Evolutionary conservation across 257 asterid species (phyloP).

Genomic region (Ophiorrhiza pumila): DNA sequence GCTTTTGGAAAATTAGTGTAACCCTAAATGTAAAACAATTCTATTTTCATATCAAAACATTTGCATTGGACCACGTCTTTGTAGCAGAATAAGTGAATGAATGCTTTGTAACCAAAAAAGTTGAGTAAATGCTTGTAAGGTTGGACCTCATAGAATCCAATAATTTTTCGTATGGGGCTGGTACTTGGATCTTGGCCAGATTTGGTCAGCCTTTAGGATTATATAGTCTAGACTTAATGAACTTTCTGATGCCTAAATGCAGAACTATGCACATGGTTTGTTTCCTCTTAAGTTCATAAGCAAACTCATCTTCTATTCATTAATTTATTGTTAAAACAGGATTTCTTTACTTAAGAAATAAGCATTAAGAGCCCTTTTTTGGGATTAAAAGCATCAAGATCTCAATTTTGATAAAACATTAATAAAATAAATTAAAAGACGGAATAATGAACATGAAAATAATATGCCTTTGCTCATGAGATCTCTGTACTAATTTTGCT

Average conservation of each 20-base stretch:
- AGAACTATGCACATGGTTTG: background rate
- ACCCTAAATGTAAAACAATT: too few relatives aligned
- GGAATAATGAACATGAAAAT: too few relatives aligned
- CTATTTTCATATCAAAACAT: too few relatives aligned
- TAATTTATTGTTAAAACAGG: background rate
- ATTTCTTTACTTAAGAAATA: background rate
- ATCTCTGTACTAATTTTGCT: background rate
- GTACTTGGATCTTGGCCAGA: background rate
- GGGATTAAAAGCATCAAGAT: too few relatives aligned
- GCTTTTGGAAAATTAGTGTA: too few relatives aligned
- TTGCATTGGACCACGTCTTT: too few relatives aligned
- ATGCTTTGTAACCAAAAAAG: too few relatives aligned
- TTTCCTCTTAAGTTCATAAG: background rate
- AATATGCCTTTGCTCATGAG: background rate
- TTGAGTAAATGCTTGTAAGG: too few relatives aligned
- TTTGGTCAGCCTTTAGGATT: background rate
- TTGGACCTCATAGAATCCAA: too few relatives aligned
- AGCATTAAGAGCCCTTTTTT: background rate
- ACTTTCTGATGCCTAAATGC: background rate
- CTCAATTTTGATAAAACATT: too few relatives aligned
- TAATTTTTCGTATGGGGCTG: background rate
- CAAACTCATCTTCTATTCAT: background rate
- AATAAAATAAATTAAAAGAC: too few relatives aligned
- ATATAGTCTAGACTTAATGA: background rate
- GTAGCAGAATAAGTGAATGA: too few relatives aligned